Evolutionary conservation across 2,329 filamentous ascomycete species (phyloP).

Genomic region (Apiospora phragmitis): DNA sequence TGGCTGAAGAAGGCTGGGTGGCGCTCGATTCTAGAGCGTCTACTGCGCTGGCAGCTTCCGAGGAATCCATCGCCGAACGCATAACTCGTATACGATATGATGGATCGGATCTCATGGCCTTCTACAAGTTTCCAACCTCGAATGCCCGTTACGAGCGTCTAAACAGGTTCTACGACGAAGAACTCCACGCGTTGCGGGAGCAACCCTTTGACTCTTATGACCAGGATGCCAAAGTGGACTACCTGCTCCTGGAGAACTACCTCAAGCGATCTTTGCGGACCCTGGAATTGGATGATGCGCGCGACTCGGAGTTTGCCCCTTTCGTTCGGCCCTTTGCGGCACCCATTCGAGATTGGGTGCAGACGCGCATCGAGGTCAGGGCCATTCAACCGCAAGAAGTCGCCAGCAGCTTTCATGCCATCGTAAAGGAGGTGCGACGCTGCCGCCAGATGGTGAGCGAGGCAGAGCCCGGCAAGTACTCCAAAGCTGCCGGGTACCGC

Average conservation of each 20-base stretch:
- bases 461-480: constrained; percentile 32
- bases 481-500: constrained; percentile 46
- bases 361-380: constrained; percentile 46
- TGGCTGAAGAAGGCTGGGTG: background rate
- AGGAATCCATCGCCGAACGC: constrained; percentile 40
- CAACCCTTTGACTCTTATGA: constrained; percentile 36
- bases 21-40: background rate
- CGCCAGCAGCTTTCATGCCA: constrained; percentile 42
- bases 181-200: constrained; percentile 38
- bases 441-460: constrained; percentile 35
- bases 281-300: constrained; percentile 39
- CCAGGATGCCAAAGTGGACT: constrained; percentile 50
- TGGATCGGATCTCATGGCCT: constrained; percentile 45
- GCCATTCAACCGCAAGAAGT: constrained; percentile 43
- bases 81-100: constrained; percentile 47
- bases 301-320: constrained; percentile 36
- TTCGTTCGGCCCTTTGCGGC: constrained; percentile 46
- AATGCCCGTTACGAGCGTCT: constrained; percentile 39
- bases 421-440: constrained; percentile 33
- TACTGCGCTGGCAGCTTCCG: background rate
- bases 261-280: constrained; percentile 37
- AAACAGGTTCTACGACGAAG: constrained; percentile 39
- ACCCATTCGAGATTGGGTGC: constrained; percentile 44
- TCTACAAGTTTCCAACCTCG: constrained; percentile 51
- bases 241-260: constrained; percentile 49